Evolutionary conservation across 176 grass and related monocot genomes (phyloP), one percentile per base, ranked within the genome.

Genomic region (Oryza brachyantha): DNA sequence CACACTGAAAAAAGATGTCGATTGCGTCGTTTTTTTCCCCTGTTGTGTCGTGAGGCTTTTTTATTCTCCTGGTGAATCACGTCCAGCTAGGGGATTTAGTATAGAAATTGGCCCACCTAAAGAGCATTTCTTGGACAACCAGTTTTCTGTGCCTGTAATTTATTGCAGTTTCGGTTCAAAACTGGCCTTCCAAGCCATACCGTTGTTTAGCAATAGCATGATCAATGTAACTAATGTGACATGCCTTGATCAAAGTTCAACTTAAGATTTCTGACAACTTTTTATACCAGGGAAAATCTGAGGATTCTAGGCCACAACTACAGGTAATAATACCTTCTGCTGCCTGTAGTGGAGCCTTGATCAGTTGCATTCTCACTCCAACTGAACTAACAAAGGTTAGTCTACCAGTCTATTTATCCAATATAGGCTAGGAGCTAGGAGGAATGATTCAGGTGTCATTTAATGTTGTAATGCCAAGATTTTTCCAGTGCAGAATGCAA

Each of bases 401-500:
- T 84, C 24, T 50, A 40, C 70, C 25, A 8, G 34, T 40, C 65
- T 31, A 34, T 61, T 81, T 85, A 55, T 71, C 11, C 26, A 72
- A 66, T 84, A 58, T 38, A 70, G 61, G 41, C 50, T 74, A 60
- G 61, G 70, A 80, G 17, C 31, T 62, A 67, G 17, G 37, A 32
- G 58, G 31, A 74, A 74, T 78, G 42, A 84, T 84, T 87, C 65
- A 36, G 66, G 31, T 68, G 58, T 28, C 24, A 68, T 77, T 66
- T 89, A 83, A 67, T 86, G 71, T 87, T 91, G 70, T 88, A 89
- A 93, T 84, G 62, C 67, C 50, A 72, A 94, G 79, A 87, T 38
- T 57, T 90, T 32, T 97, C 76, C 91, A 97, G 91, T 94, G 94
- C 91, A 97, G 94, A 89, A 97, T 97, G 91, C 91, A 97, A 97